A percentile compares a stretch with the other conserved stretches of the same genome.
Evolutionary conservation across 23 red algal genomes (phyloP).

Genomic region (Agarophyton chilense): DNA sequence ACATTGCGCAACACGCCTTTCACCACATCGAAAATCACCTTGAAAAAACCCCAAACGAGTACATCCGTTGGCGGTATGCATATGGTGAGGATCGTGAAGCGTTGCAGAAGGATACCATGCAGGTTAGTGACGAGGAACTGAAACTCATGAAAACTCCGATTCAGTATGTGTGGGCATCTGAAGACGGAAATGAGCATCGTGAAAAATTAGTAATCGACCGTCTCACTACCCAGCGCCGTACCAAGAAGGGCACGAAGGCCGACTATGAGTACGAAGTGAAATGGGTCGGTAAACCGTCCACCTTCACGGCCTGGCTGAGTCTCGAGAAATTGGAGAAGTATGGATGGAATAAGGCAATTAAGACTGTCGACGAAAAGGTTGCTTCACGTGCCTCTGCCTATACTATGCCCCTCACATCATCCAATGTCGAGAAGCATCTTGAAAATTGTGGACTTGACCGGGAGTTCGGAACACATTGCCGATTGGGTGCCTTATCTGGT

Average conservation of each 20-base stretch:
- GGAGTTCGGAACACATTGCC: constrained; percentile 89
- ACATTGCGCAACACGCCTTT: constrained; percentile 97
- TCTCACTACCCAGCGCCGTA: constrained; percentile 61
- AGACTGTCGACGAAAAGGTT: constrained; percentile 89
- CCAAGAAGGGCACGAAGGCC: constrained; percentile 73
- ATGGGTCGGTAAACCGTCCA: constrained; percentile 74
- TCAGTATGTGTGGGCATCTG: constrained; percentile 60
- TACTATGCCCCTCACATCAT: constrained; percentile 71
- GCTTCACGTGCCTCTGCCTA: constrained; percentile 66
- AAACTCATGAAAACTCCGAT: constrained; percentile 82
- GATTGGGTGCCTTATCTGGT: constrained; percentile 85
- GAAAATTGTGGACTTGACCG: constrained; percentile 87
- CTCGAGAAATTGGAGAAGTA: constrained; percentile 69
- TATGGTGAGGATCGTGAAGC: constrained; percentile 89
- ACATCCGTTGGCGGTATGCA: constrained; percentile 89
- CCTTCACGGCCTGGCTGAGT: constrained; percentile 75
- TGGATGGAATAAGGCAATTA: constrained; percentile 81
- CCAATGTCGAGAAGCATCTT: constrained; percentile 90
- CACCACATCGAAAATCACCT: constrained; percentile 92
- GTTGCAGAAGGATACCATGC: constrained; percentile 81
- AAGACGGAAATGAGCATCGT: constrained; percentile 69
- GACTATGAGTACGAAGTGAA: constrained; percentile 91
- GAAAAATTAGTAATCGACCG: constrained; percentile 75
- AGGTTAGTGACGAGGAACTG: constrained; percentile 76
- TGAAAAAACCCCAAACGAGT: constrained; percentile 87